Base-by-base conservation (phyloP, 192 early-diverging fungal genomes). In the Coemansia sp. region DNA sequence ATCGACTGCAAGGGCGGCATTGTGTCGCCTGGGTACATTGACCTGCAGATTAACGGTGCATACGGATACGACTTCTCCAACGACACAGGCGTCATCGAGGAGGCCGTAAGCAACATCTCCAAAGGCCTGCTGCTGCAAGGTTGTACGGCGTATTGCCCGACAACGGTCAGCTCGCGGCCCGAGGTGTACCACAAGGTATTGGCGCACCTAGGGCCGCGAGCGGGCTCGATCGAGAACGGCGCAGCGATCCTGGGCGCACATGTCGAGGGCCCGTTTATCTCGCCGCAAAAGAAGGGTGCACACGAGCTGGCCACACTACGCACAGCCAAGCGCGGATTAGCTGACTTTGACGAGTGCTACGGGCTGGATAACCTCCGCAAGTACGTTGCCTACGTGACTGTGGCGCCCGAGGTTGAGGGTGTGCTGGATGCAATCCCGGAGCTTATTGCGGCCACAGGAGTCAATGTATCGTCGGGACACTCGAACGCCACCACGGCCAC, bases 11-110 rank as follows among this genome's bases (percentile, higher is more conserved):
- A 82, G 19, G 85, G 87, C 45, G 47, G 82, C 30, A 77, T 92
- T n/a, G 77, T 92, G 28, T 82, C 82, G 7, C 87, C 90, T 14
- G 90, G 90, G 3, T 92, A 82, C 47, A 82, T 92, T 32, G 88
- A 92, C 59, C 70, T 86, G 23, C 88, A 92, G 63, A 84, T 92
- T 53, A 92, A 92, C 55, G 90, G 90, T 42, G 85, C 81, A 0
- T 92, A 86, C 62, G 89, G 90, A 9, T 81, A 87, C 42, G 90
- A 92, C 60, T 90, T 92, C 72, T 70, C 82, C 27, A 75, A 82
- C 41, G 82, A 82, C 35, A 71, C 69, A 8, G 84, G 85, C 10
- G 78, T 78, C 9, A 80, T 87, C 25, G 79, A 82, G 38, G 71
- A 82, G 23, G 81, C 83, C 19, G 73, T 90, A 6, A 60, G 79